phyloP scores from a whole-genome alignment of 495 filamentous ascomycete species.

The Usnea hakonensis region DNA sequence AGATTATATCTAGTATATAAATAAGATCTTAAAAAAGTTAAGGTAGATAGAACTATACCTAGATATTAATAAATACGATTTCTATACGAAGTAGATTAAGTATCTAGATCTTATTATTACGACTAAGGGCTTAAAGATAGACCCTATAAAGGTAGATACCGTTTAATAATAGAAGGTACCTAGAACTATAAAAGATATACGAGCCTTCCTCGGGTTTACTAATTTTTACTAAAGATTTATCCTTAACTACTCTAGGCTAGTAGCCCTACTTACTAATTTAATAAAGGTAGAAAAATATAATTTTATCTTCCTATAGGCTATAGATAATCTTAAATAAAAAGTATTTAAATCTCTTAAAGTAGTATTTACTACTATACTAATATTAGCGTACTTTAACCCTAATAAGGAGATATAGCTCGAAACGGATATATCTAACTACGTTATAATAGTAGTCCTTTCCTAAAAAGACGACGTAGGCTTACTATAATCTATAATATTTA shows the following conservation, averaged over 20 bases:
- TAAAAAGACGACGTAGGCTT: neutral
- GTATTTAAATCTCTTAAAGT: neutral
- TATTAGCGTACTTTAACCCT: neutral
- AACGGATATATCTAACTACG: neutral
- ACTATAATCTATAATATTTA: neutral
- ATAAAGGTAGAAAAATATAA: neutral
- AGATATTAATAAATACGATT: conserved; percentile 4
- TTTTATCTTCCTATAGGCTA: neutral
- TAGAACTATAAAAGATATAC: neutral
- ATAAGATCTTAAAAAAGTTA: neutral
- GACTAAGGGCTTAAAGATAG: neutral
- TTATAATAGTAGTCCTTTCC: neutral
- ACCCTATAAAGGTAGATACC: neutral
- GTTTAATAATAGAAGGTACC: neutral
- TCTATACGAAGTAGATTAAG: conserved; percentile 1
- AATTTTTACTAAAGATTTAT: neutral
- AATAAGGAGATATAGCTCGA: conserved; percentile 8
- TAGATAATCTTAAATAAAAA: conserved; percentile 2
- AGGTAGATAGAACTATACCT: neutral
- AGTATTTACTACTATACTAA: neutral
- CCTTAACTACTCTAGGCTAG: neutral
- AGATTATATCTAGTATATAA: neutral
- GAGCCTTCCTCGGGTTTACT: neutral
- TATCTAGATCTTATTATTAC: neutral
- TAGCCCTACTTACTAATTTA: neutral